phyloP scores from a whole-genome alignment of 148 eudicot genomes.

The Vaccinium macrocarpon region DNA sequence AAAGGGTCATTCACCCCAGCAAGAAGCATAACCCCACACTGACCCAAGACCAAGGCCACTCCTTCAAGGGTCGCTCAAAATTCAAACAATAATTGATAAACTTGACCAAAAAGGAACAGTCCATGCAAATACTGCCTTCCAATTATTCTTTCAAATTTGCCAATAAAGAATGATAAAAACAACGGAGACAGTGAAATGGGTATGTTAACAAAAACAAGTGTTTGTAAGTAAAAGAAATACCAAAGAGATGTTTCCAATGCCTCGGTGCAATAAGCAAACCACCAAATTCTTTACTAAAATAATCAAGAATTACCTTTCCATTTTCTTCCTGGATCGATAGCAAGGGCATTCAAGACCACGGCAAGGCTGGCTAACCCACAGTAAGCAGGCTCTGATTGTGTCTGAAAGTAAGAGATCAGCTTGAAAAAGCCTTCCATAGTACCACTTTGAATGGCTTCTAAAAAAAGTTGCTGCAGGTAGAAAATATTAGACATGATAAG shows the following conservation, averaged over 20 bases:
- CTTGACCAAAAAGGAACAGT: background rate
- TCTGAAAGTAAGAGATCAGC: constrained; percentile 86
- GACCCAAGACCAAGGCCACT: background rate
- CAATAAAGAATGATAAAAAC: background rate
- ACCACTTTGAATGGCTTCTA: constrained; percentile 73
- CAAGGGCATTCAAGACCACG: constrained; percentile 93
- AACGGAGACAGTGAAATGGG: background rate
- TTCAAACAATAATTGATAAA: background rate
- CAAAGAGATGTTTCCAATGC: constrained; percentile 1
- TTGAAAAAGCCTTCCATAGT: constrained; percentile 82
- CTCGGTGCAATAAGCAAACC: background rate
- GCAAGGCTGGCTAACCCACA: constrained; percentile 97
- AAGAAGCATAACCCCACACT: background rate
- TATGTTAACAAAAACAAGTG: too few species aligned
- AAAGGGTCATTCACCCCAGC: background rate
- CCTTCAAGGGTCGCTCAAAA: background rate
- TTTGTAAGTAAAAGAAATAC: background rate
- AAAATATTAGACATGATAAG: background rate
- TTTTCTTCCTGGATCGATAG: constrained; percentile 89
- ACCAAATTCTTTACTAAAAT: background rate
- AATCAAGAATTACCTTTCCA: constrained; percentile 74
- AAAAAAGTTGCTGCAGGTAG: constrained; percentile 73
- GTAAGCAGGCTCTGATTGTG: constrained; percentile 98
- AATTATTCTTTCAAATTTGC: background rate
- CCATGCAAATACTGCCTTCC: background rate